A percentile compares a stretch with the other conserved stretches of the same genome.
Conservation (phyloP, 1,139 yeast genomes). For the Blastobotrys raffinosifermentans region DNA sequence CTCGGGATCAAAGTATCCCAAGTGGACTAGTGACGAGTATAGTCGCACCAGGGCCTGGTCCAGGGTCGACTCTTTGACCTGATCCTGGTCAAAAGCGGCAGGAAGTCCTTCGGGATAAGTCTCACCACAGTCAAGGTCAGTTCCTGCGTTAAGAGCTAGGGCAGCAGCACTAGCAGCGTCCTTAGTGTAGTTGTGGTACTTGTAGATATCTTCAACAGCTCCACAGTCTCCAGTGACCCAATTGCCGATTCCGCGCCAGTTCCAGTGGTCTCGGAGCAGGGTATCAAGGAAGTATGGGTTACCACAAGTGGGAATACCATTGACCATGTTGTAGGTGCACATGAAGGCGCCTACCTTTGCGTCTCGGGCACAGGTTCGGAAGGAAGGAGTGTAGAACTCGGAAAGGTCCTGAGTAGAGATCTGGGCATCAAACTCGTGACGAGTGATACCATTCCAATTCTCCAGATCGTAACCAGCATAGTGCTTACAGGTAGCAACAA, state of each 20-base stretch:
- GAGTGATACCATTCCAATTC: conserved; percentile 37
- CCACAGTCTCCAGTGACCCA: conserved; percentile 59
- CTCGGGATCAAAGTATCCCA: conserved; percentile 15
- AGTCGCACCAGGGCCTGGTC: conserved; percentile 34
- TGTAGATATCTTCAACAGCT: conserved; percentile 33
- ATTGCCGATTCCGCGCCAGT: neutral
- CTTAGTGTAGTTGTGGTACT: conserved; percentile 30
- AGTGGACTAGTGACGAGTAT: conserved; percentile 31
- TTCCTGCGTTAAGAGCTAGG: conserved; percentile 13
- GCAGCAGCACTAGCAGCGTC: conserved; percentile 49
- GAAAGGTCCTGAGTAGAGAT: conserved; percentile 54
- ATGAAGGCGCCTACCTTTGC: conserved; percentile 53
- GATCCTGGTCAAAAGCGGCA: conserved; percentile 43
- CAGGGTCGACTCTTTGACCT: conserved; percentile 39
- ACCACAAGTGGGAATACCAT: conserved; percentile 51
- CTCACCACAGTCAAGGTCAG: conserved; percentile 34
- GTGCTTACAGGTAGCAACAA: conserved; percentile 42
- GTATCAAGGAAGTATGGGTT: conserved; percentile 47
- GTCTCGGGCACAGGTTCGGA: conserved; percentile 43
- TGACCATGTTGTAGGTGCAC: conserved; percentile 52
- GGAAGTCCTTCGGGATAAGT: conserved; percentile 47
- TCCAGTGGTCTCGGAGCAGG: conserved; percentile 46
- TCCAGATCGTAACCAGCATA: conserved; percentile 57
- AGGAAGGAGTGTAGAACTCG: conserved; percentile 53
- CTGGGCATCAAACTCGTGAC: conserved; percentile 33